These are phyloP conservation scores for Elymus sibiricus DNA, from an alignment of 176 grass and related monocot genomes.

Conservation along the genomic window DNA sequence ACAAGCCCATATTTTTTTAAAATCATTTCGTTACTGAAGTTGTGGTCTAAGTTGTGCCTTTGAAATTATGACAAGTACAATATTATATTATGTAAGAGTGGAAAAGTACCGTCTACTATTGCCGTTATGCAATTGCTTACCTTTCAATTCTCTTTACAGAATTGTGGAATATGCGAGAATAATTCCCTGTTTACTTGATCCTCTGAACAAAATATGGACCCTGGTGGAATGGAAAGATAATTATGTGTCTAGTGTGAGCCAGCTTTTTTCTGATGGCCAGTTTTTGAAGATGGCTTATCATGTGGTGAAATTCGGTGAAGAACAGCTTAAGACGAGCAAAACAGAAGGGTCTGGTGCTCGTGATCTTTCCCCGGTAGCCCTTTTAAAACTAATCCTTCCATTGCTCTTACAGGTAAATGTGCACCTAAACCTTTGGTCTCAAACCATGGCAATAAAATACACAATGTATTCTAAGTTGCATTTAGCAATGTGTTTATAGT, in stretches of 20 bases:
- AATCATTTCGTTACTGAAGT: not conserved
- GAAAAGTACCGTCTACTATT: not conserved
- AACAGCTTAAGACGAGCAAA: not conserved
- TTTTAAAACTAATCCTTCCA: slow-evolving; percentile 50
- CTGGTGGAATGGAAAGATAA: not conserved
- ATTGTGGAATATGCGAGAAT: not conserved
- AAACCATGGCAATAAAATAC: not conserved
- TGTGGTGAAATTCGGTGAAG: not conserved
- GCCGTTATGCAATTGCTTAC: not conserved
- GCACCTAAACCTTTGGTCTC: not conserved
- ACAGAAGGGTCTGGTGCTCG: not conserved
- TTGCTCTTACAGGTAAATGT: slow-evolving; percentile 45
- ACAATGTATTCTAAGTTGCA: not conserved
- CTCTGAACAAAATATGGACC: not conserved
- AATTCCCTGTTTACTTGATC: not conserved
- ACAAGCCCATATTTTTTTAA: not conserved
- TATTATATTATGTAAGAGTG: not conserved
- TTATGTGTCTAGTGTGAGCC: no score
- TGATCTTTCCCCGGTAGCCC: slow-evolving; percentile 37
- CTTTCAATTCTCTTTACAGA: not conserved
- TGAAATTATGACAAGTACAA: not conserved
- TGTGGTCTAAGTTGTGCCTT: not conserved
- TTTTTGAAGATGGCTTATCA: not conserved
- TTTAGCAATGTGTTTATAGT: not conserved
- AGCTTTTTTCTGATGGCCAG: not conserved